Conservation (phyloP, 176 grass and related monocot species). For the Bolboschoenus planiculmis region DNA sequence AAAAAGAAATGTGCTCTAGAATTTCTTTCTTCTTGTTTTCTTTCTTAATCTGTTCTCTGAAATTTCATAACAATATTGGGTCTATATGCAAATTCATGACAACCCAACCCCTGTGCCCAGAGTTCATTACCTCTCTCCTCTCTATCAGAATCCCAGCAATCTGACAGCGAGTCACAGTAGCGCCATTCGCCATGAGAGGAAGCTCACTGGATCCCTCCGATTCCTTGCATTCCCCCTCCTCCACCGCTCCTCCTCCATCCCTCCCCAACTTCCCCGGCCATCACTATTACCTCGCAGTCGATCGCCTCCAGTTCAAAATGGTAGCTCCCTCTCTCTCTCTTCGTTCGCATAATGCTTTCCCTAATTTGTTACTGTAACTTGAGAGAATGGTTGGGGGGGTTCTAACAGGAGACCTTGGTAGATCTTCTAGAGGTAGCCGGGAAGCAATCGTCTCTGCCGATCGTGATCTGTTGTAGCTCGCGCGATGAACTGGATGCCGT, state of each 20-base stretch:
- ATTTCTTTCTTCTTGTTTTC: too few relatives aligned
- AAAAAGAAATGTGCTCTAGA: too few relatives aligned
- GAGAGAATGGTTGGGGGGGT: not conserved
- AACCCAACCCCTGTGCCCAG: not conserved
- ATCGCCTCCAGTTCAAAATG: constrained; percentile 80
- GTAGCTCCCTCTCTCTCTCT: constrained; percentile 2
- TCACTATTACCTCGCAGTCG: constrained; percentile 71
- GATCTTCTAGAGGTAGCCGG: constrained; percentile 72
- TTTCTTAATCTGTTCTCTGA: too few relatives aligned
- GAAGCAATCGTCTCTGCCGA: constrained; percentile 46
- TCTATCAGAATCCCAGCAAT: not conserved
- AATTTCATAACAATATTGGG: not conserved
- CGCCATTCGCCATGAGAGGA: constrained; percentile 5
- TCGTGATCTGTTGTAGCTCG: constrained; percentile 59
- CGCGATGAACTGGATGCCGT: constrained; percentile 76
- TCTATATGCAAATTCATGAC: not conserved
- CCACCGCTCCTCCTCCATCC: constrained; percentile 3
- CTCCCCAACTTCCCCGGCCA: constrained; percentile 42
- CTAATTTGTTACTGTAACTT: not conserved
- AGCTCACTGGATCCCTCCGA: constrained; percentile 29
- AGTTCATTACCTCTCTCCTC: not conserved
- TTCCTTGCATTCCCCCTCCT: constrained; percentile 25
- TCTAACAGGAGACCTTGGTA: constrained; percentile 58
- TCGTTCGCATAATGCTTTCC: not conserved
- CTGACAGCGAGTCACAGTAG: not conserved